phyloP scores from a whole-genome alignment of 208 protist species.

The Polymyxa betae region DNA sequence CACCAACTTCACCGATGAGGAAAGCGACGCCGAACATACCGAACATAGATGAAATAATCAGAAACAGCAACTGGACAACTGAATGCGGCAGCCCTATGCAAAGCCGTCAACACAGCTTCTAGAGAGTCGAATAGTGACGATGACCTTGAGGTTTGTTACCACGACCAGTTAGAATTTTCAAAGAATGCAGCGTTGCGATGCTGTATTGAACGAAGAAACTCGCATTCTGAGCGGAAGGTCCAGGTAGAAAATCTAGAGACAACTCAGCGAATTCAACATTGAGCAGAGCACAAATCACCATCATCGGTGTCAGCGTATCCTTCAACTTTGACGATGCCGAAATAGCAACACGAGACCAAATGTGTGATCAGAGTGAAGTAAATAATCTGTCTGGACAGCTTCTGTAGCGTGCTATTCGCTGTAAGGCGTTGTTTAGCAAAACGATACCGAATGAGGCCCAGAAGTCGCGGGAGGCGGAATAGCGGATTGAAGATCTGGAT shows the following conservation, averaged over 20 bases:
- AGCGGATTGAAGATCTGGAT: background rate
- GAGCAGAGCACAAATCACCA: background rate
- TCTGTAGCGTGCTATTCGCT: background rate
- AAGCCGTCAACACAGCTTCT: background rate
- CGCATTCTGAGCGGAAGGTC: background rate
- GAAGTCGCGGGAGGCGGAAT: background rate
- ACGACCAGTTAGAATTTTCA: slow-evolving; percentile 24
- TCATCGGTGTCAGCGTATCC: background rate
- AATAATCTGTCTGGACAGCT: background rate
- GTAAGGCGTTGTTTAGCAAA: background rate
- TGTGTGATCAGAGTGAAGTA: slow-evolving; percentile 5
- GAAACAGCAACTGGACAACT: background rate
- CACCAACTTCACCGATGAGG: slow-evolving; percentile 43
- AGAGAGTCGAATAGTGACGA: background rate
- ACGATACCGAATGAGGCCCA: background rate
- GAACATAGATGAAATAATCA: slow-evolving; percentile 30
- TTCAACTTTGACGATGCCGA: background rate
- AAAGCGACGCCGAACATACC: slow-evolving; percentile 40
- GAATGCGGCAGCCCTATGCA: background rate
- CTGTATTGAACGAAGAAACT: slow-evolving; percentile 11
- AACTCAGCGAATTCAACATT: background rate
- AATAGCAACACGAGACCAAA: slow-evolving; percentile 22
- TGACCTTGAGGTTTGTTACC: slow-evolving; percentile 29
- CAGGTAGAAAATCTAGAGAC: background rate
- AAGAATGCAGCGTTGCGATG: background rate